Evolutionary conservation across 2,329 filamentous ascomycete species (phyloP), one percentile per base, ranked within the genome.

Genomic region (Rhynchosporium agropyri): DNA sequence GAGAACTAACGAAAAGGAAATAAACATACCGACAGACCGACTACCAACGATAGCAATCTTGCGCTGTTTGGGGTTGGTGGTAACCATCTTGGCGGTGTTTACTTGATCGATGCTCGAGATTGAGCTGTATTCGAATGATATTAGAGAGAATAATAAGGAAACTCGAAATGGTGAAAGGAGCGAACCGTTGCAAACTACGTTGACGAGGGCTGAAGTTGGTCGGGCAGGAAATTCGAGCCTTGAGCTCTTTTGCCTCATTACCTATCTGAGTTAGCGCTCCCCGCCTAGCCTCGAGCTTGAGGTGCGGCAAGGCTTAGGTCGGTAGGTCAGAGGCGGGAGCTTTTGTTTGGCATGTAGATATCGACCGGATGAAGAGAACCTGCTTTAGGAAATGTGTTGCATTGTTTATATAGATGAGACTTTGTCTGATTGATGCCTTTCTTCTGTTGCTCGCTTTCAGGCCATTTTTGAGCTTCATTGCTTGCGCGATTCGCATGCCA

Each of bases 31-130:
- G 75, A 97, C 93, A 65, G 93, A 95, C 74, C 93, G 88, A 80
- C 91, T 96, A 80, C 93, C 93, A 67, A 97, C 92, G 79, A 97
- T 94, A 78, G 93, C 93, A 76, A 97, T 89, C 83, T 97, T 97
- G 74, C 93, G 85, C 79, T 96, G 92, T 79, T 96, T 97, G 63
- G 89, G 65, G 55, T 71, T 54, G 38, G 51, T 43, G 68, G 64
- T 60, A 68, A 68, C 72, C 58, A 60, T 60, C 20, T 46, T 57
- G 10, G 29, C 40, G 40, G 33, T 13, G 10, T 40, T 15, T 28
- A 45, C 10, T 20, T 57, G 28, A 26, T 40, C 40, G 40, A 45
- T 55, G 7, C 48, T 42, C 26, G 29, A 26, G 29, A 31, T 45
- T 20, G 15, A n/a, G 48, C 45, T 54, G 15, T 15, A n/a, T 48